phyloP scores from a whole-genome alignment of 495 filamentous ascomycete genomes.

The Penicillium egyptiacum region DNA sequence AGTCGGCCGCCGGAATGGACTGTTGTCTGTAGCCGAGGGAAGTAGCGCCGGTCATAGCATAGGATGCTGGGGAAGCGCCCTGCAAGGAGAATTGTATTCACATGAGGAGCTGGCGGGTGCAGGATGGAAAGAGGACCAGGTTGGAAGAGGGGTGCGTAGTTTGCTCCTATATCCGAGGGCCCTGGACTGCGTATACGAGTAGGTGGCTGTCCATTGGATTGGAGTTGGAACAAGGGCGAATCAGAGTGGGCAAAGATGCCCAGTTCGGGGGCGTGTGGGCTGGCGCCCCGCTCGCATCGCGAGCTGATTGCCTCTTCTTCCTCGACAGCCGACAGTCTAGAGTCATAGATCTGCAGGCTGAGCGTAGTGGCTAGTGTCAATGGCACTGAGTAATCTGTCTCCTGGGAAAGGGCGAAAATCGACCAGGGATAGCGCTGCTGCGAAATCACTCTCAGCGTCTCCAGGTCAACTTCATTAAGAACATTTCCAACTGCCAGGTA shows the following conservation, averaged over 20 bases:
- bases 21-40: conserved; percentile 73
- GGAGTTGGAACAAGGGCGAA: conserved; percentile 41
- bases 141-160: conserved; percentile 74
- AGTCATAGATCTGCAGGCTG: conserved; percentile 83
- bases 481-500: conserved; percentile 76
- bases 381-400: conserved; percentile 64
- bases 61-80: conserved; percentile 90
- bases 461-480: conserved; percentile 81
- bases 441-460: conserved; percentile 68
- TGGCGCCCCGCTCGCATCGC: conserved; percentile 39
- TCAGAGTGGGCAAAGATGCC: conserved; percentile 40
- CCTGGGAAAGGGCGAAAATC: conserved; percentile 79
- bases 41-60: conserved; percentile 84
- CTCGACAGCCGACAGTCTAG: conserved; percentile 50
- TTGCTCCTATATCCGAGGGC: conserved; percentile 40
- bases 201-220: conserved; percentile 41
- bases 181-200: conserved; percentile 46
- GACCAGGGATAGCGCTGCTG: conserved; percentile 77
- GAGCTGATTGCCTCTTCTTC: conserved; percentile 45
- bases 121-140: conserved; percentile 81
- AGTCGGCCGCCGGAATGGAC: conserved; percentile 82
- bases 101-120: conserved; percentile 61
- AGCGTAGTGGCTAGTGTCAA: conserved; percentile 83
- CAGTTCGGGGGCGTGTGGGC: conserved; percentile 30
- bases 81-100: conserved; percentile 58